Evolutionary conservation across 1,139 yeast species (phyloP), one percentile per base, ranked within the genome.

Genomic region (Arxiozyma slooffiae): DNA sequence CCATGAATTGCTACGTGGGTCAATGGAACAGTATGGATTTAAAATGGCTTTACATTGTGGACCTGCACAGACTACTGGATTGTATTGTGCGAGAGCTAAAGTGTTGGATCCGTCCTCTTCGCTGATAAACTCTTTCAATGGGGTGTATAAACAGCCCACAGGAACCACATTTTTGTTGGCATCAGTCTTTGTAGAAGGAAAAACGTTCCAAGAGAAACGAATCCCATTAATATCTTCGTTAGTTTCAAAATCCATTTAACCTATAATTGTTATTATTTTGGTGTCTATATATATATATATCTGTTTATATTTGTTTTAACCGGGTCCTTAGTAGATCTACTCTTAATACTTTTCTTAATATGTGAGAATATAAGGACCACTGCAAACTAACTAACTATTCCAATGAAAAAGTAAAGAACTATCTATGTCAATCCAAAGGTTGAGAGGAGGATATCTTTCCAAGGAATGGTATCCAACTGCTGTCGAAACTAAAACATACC

Each of bases 111-210:
- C 50, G 7, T 42, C 45, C 7, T 48, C 47, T 36, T 48, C 50
- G 23, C 85, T 92, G 54, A 85, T 85, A 60, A 89, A 79, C 53
- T 78, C 80, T 66, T 86, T 81, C 61, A 94, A 77, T 16, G 99
- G 99, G 17, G 97, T 89, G 73, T 90, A 92, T 57, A 92, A 73
- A 53, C 96, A 86, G 41, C 97, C 96, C 37, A 94, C 83, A 18
- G 99, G 98, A 40, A 92, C 94, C 23, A 92, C 96, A 61, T 90
- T 85, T 60, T 94, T 86, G 60, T 82, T 82, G 20, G 97, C 95
- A 70, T 92, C 99, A 48, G 81, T 79, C 62, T 89, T 83, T 50
- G 96, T 86, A 48, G 88, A 82, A 37, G 98, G 98, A 50, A 92
- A 75, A 47, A 80, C 79, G 67, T 87, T 90, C 96, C 97, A 92